Percentiles rank a stretch among this genome's conserved stretches.
Conservation (phyloP, 2,329 filamentous ascomycete genomes). For the Fusarium hostae region DNA sequence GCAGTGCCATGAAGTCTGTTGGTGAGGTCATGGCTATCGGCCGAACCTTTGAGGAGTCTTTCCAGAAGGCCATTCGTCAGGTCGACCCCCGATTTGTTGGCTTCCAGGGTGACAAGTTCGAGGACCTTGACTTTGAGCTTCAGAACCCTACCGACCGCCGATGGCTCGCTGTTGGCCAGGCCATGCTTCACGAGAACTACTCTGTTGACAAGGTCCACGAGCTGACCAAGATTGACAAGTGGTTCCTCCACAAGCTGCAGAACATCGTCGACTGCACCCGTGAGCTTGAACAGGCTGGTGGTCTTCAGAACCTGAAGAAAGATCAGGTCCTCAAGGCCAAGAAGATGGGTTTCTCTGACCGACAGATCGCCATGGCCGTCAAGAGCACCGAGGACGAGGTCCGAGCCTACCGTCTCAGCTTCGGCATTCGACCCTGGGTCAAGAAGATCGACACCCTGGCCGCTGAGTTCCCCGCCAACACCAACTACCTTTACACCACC, state of each 20-base stretch:
- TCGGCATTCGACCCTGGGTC: slow-evolving; percentile 93
- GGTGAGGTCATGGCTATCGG: slow-evolving; percentile 99
- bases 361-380: slow-evolving; percentile 89
- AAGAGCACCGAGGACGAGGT: slow-evolving; percentile 90
- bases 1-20: slow-evolving; percentile 98
- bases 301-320: slow-evolving; percentile 85
- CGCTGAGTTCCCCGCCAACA: slow-evolving; percentile 93
- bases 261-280: slow-evolving; percentile 93
- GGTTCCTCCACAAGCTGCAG: slow-evolving; percentile 98
- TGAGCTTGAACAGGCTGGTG: slow-evolving; percentile 85
- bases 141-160: slow-evolving; percentile 94
- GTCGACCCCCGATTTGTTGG: slow-evolving; percentile 92
- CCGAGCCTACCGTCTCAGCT: slow-evolving; percentile 82
- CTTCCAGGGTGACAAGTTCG: slow-evolving; percentile 95
- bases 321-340: slow-evolving; percentile 91
- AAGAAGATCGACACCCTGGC: slow-evolving; percentile 99
- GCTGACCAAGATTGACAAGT: slow-evolving; percentile 98
- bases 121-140: slow-evolving; percentile 89
- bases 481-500: slow-evolving; percentile 97
- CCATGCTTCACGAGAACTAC: slow-evolving; percentile 97
- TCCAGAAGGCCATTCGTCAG: slow-evolving; percentile 98
- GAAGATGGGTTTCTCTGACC: slow-evolving; percentile 97
- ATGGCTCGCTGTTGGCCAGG: slow-evolving; percentile 97
- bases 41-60: slow-evolving; percentile 97
- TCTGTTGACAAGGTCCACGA: slow-evolving; percentile 91